Conservation (phyloP, 441 rosid species). For the Brassica balearica region DNA sequence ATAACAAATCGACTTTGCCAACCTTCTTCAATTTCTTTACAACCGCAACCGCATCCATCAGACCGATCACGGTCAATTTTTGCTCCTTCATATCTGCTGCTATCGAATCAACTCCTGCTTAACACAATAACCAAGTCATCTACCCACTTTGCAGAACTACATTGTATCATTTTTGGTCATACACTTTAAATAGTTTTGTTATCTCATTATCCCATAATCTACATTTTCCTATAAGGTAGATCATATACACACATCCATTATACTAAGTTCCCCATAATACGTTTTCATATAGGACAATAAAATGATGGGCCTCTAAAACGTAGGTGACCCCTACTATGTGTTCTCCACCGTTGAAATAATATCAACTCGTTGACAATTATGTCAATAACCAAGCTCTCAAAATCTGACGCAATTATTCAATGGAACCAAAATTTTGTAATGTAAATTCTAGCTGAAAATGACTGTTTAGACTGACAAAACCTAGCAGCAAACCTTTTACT, state of each 20-base stretch:
- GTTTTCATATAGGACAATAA: slow-evolving; percentile 7
- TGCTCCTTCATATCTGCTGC: slow-evolving; percentile 89
- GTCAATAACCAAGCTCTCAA: slow-evolving; percentile 20
- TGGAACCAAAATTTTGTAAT: not conserved
- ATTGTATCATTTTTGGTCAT: slow-evolving; percentile 6
- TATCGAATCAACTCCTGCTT: slow-evolving; percentile 89
- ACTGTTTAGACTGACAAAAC: not conserved
- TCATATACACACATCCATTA: slow-evolving; percentile 1
- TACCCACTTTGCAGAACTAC: not conserved
- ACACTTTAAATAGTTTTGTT: not conserved
- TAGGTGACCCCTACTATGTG: not conserved
- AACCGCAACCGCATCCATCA: slow-evolving; percentile 88
- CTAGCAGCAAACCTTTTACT: not conserved
- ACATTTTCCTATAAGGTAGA: not conserved
- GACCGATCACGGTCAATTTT: slow-evolving; percentile 86
- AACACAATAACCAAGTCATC: slow-evolving; percentile 9
- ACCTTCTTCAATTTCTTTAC: slow-evolving; percentile 92
- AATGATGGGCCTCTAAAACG: not conserved
- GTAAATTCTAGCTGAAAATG: not conserved
- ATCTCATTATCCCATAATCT: not conserved
- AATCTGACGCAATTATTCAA: slow-evolving; percentile 2
- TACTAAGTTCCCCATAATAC: not conserved
- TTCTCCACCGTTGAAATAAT: not conserved
- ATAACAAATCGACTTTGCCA: slow-evolving; percentile 86
- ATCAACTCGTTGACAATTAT: slow-evolving; percentile 17